phyloP scores from a whole-genome alignment of 202 grass and related monocot genomes.

The Elaeis oleifera region DNA sequence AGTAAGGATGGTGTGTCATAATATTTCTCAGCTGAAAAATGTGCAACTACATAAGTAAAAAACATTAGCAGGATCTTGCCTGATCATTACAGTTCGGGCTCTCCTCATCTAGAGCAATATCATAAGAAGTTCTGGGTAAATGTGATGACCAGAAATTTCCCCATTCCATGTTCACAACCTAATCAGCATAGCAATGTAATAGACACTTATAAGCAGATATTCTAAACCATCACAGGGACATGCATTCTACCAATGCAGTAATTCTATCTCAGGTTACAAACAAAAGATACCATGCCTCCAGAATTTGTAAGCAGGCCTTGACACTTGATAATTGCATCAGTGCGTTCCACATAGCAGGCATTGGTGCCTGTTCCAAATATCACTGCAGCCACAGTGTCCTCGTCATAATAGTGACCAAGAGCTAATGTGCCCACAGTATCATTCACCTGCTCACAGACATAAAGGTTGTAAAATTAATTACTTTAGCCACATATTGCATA shows the following conservation, averaged over 20 bases:
- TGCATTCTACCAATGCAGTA: too few species aligned
- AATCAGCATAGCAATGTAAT: conserved; percentile 22
- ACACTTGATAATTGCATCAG: conserved; percentile 89
- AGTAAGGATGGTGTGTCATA: not conserved
- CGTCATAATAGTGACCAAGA: conserved; percentile 65
- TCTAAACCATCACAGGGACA: too few species aligned
- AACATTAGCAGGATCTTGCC: conserved; percentile 25
- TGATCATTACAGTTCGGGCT: conserved; percentile 81
- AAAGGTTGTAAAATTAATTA: not conserved
- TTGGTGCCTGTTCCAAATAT: conserved; percentile 86
- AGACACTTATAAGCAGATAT: conserved; percentile 13
- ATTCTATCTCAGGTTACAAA: not conserved
- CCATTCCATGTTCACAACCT: conserved; percentile 99
- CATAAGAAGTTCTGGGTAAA: conserved; percentile 79
- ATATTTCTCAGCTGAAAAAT: not conserved
- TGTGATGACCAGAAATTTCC: conserved; percentile 96
- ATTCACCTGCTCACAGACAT: conserved; percentile 55
- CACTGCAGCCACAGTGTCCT: conserved; percentile 88
- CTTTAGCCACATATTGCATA: not conserved
- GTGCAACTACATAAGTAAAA: not conserved
- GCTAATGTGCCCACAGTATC: conserved; percentile 93
- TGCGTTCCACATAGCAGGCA: conserved; percentile 81
- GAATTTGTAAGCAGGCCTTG: conserved; percentile 86
- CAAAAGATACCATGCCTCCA: conserved; percentile 77
- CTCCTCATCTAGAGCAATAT: conserved; percentile 65